phyloP scores from a whole-genome alignment of 2,329 filamentous ascomycete species.

The Fusarium euwallaceae region DNA sequence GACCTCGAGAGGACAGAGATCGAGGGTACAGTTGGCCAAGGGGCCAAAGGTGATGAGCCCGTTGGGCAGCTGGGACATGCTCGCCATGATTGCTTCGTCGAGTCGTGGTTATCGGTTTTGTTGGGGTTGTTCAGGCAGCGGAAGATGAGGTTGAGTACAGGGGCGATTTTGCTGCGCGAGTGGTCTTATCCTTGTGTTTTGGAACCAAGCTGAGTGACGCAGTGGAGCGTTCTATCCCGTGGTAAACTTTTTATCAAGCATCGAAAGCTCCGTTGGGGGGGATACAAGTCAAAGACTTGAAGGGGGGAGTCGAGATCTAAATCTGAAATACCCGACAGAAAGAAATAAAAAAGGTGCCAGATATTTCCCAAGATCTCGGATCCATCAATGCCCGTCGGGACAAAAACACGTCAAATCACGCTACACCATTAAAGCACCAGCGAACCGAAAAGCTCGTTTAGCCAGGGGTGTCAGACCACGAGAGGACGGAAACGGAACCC shows the following conservation, averaged over 20 bases:
- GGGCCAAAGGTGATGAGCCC: slow-evolving; percentile 43
- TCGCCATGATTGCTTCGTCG: slow-evolving; percentile 7
- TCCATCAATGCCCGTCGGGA: neutral
- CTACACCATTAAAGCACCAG: slow-evolving; percentile 2
- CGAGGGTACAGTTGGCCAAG: slow-evolving; percentile 43
- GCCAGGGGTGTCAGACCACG: neutral
- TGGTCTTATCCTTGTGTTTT: neutral
- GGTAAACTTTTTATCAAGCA: neutral
- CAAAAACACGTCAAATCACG: slow-evolving; percentile 6
- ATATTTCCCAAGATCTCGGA: slow-evolving; percentile 7
- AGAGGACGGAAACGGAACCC: neutral
- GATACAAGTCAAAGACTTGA: neutral
- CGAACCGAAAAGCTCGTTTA: neutral
- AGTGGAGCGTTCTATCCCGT: neutral
- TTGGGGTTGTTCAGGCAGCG: neutral
- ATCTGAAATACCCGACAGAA: neutral
- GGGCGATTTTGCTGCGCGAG: neutral
- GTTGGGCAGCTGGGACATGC: slow-evolving; percentile 31
- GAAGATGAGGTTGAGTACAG: neutral
- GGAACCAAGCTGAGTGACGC: neutral
- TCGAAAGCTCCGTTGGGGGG: neutral
- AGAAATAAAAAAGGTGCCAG: neutral
- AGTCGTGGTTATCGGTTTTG: neutral
- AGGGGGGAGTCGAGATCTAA: neutral
- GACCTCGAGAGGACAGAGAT: slow-evolving; percentile 40